phyloP scores from a whole-genome alignment of 805 yeast genomes.

The Starmerella khaoyaiensis region DNA sequence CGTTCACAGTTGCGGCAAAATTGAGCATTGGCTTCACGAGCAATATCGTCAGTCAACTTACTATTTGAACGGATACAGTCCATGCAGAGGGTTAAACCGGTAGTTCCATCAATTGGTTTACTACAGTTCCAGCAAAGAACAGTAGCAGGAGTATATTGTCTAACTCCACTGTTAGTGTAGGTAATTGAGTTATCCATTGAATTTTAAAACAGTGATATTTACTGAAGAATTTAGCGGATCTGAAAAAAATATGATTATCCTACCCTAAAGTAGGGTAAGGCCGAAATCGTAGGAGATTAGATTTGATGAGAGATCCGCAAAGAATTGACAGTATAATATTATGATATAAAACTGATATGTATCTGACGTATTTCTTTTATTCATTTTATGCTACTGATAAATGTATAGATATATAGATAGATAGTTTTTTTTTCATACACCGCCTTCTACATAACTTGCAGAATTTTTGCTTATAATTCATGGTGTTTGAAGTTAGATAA shows the following conservation, averaged over 20 bases:
- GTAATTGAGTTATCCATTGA: slow-evolving; percentile 5
- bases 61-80: slow-evolving; percentile 91
- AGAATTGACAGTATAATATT: too few species aligned
- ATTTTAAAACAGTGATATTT: neutral
- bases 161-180: slow-evolving; percentile 3
- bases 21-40: slow-evolving; percentile 73
- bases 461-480: too few species aligned
- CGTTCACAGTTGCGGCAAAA: slow-evolving; percentile 97
- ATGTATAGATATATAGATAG: too few species aligned
- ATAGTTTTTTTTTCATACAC: too few species aligned
- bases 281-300: too few species aligned
- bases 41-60: slow-evolving; percentile 87
- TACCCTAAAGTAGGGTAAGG: neutral
- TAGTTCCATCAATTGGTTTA: slow-evolving; percentile 91
- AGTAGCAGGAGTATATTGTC: slow-evolving; percentile 43
- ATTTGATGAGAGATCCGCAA: too few species aligned
- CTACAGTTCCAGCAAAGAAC: slow-evolving; percentile 98
- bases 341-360: too few species aligned
- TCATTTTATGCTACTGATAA: too few species aligned
- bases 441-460: too few species aligned
- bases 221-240: neutral
- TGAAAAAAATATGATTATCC: neutral
- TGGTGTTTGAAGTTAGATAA: too few species aligned
- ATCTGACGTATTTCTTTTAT: too few species aligned
- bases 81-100: slow-evolving; percentile 86